Percentiles rank a stretch among this genome's conserved stretches.
Evolutionary conservation across 108 stramenopile species (phyloP).

Genomic region (Skeletonema menzelii): DNA sequence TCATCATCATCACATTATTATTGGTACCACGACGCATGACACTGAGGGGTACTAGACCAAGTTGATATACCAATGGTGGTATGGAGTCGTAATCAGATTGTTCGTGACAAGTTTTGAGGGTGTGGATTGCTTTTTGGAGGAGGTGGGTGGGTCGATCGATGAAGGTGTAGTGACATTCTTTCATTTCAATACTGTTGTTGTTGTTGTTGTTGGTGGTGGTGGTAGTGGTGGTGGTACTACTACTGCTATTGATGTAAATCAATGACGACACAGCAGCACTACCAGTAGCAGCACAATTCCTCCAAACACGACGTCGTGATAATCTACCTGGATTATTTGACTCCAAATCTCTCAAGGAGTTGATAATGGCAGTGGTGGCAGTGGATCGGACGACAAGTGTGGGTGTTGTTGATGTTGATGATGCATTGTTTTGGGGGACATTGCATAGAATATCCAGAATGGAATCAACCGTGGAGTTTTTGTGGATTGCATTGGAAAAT

Average conservation of each 20-base stretch:
- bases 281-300: neutral
- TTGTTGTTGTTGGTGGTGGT: neutral
- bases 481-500: neutral
- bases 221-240: neutral
- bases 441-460: slow-evolving; percentile 32
- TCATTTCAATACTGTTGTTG: neutral
- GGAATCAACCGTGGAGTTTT: slow-evolving; percentile 9
- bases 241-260: neutral
- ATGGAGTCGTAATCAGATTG: slow-evolving; percentile 21
- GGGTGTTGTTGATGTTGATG: neutral
- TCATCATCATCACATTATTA: too few species aligned
- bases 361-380: slow-evolving; percentile 20
- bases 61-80: slow-evolving; percentile 48
- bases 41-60: slow-evolving; percentile 25
- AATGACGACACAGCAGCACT: neutral
- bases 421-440: neutral
- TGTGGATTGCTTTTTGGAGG: neutral
- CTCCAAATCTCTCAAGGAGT: slow-evolving; percentile 28
- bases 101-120: neutral
- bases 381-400: neutral
- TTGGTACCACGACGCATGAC: neutral
- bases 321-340: slow-evolving; percentile 9
- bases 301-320: slow-evolving; percentile 18
- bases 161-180: slow-evolving; percentile 15
- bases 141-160: slow-evolving; percentile 32